A percentile compares a stretch with the other conserved stretches of the same genome.
phyloP scores from a whole-genome alignment of 257 asterid species.

The Solanum verrucosum region DNA sequence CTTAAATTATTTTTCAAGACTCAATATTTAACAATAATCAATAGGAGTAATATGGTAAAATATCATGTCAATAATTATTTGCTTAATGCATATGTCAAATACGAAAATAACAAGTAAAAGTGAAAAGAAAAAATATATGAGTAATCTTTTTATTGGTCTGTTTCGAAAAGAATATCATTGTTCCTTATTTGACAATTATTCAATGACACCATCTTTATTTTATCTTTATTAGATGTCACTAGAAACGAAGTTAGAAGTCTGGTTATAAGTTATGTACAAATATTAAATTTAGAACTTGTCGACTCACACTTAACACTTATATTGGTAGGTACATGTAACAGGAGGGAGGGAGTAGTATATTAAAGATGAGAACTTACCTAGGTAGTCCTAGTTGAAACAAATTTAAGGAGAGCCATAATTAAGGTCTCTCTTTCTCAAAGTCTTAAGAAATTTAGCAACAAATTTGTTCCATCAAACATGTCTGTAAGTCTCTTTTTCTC shows the following conservation, averaged over 20 bases:
- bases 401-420: not conserved
- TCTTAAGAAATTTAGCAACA: not conserved
- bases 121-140: too few species aligned
- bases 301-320: not conserved
- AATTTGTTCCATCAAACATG: slow-evolving; percentile 20
- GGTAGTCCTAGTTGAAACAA: not conserved
- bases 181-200: too few species aligned
- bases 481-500: slow-evolving; percentile 37
- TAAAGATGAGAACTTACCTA: not conserved
- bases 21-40: too few species aligned
- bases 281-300: not conserved
- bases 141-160: too few species aligned
- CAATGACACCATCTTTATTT: too few species aligned
- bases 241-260: too few species aligned
- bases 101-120: too few species aligned
- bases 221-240: too few species aligned
- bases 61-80: too few species aligned
- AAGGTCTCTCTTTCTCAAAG: not conserved
- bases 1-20: not conserved
- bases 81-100: not conserved
- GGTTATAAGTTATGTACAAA: not conserved
- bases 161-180: too few species aligned
- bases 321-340: not conserved
- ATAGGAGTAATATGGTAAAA: not conserved
- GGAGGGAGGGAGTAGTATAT: not conserved